Evolutionary conservation across 495 filamentous ascomycete species (phyloP), one percentile per base, ranked within the genome.

Genomic region (Daldinia concentrica): DNA sequence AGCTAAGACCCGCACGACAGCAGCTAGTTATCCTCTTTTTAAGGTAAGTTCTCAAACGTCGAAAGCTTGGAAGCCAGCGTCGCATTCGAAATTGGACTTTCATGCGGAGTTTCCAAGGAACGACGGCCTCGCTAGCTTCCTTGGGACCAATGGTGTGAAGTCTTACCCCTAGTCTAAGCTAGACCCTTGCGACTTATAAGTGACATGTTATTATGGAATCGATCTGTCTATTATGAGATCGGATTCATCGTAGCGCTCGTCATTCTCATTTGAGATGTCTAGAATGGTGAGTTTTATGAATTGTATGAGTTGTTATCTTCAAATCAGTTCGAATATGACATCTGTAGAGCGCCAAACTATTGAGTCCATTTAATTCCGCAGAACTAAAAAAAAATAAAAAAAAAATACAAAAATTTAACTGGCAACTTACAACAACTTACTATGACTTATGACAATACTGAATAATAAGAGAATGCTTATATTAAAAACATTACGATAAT

Each of bases 51-150:
- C 17, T 30, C 51, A 69, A 69, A 63, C 67, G 41, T 58, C 60
- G 41, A 69, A 69, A 69, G 64, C 51, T 58, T 64, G 67, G 60
- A 69, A 64, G 52, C 45, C 59, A 26, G 50, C 43, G 60, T 69
- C 41, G 60, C 60, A 64, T 57, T 64, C 45, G 24, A 62, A 58
- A 69, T 69, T 69, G 66, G 51, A 29, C 27, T 36, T 51, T 69
- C 52, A 69, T 69, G 66, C 66, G 19, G 37, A 60, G 15, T 2
- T 58, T 58, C 62, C 36, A 66, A 41, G 63, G 17, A 24, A 39
- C 24, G 26, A 59, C n/a, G 56, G 29, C 2, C 15, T 39, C n/a
- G 58, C 45, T 62, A 62, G 36, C 22, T 51, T 19, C 15, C 48
- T 27, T 15, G 32, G 32, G 36, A 57, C 58, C 65, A 68, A 62